These are phyloP conservation scores for Lichtheimia corymbifera DNA, from an alignment of 371 early-diverging fungal species.

Conservation along the genomic window DNA sequence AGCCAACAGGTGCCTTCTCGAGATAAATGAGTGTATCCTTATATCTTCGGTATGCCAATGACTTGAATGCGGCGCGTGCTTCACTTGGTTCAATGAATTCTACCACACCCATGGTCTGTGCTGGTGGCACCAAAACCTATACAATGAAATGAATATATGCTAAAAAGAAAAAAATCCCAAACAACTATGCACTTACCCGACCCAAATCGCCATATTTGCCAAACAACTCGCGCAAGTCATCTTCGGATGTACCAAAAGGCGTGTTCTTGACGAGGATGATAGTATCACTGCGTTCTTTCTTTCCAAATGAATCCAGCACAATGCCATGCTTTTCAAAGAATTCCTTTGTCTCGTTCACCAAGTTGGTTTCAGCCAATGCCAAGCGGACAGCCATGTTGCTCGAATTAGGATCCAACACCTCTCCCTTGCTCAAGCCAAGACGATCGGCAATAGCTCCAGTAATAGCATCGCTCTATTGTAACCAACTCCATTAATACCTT, in stretches of 20 bases:
- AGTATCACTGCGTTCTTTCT: conserved; percentile 82
- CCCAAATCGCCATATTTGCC: conserved; percentile 87
- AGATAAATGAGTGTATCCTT: conserved; percentile 89
- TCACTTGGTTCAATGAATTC: conserved; percentile 91
- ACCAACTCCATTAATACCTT: neutral
- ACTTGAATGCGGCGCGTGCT: conserved; percentile 87
- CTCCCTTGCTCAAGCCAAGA: conserved; percentile 83
- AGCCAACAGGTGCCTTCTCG: conserved; percentile 89
- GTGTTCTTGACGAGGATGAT: conserved; percentile 95
- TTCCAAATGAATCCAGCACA: conserved; percentile 71
- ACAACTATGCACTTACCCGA: conserved; percentile 55
- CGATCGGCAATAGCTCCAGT: conserved; percentile 92
- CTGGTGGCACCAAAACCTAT: conserved; percentile 84
- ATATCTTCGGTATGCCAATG: conserved; percentile 88
- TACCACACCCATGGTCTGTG: conserved; percentile 91
- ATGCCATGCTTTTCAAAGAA: conserved; percentile 90
- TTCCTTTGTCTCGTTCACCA: conserved; percentile 90
- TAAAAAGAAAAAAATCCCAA: conserved; percentile 3
- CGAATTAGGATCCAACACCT: conserved; percentile 82
- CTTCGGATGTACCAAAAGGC: conserved; percentile 78
- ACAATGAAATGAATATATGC: conserved; percentile 1
- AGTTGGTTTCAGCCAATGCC: conserved; percentile 95
- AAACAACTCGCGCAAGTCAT: conserved; percentile 80
- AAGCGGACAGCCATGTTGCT: conserved; percentile 92
- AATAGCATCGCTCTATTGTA: conserved; percentile 84